Percentiles rank a stretch among this genome's conserved stretches.
Evolutionary conservation across 176 grass and related monocot species (phyloP).

Genomic region (Luzula sylvatica): DNA sequence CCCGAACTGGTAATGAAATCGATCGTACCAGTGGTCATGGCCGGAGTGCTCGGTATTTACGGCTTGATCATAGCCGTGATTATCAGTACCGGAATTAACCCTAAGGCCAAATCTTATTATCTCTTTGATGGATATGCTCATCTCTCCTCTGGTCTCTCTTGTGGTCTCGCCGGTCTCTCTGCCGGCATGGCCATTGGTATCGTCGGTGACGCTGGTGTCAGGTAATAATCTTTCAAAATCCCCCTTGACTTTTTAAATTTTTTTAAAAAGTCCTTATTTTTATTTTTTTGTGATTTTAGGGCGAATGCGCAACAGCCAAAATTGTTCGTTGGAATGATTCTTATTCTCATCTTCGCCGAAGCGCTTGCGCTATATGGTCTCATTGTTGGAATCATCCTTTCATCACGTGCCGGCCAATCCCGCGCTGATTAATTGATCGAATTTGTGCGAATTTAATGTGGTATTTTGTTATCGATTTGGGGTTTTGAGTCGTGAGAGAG

Average conservation of each 20-base stretch:
- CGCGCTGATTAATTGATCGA: conserved; percentile 11
- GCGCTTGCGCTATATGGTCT: conserved; percentile 28
- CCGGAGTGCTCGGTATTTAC: conserved; percentile 71
- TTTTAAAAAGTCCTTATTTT: not conserved
- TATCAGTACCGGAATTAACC: conserved; percentile 69
- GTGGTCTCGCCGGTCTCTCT: conserved; percentile 43
- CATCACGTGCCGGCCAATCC: conserved; percentile 27
- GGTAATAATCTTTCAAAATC: conserved; percentile 18
- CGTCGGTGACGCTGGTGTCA: conserved; percentile 50
- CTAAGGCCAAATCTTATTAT: conserved; percentile 75
- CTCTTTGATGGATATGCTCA: conserved; percentile 69
- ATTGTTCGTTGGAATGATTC: conserved; percentile 28
- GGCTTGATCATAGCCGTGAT: conserved; percentile 76
- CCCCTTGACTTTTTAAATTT: too few species aligned
- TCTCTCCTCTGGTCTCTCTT: conserved; percentile 56
- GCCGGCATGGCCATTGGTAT: conserved; percentile 74
- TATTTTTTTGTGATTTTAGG: conserved; percentile 7
- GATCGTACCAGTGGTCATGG: conserved; percentile 75
- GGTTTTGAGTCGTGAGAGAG: too few species aligned
- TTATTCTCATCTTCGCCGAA: conserved; percentile 26
- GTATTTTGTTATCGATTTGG: too few species aligned
- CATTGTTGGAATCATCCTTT: conserved; percentile 29
- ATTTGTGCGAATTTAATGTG: too few species aligned
- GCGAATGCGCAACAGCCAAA: conserved; percentile 28
- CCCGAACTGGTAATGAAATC: conserved; percentile 79